Percentiles rank a stretch among this genome's conserved stretches.
phyloP scores from a whole-genome alignment of 2,329 filamentous ascomycete species.

The Neonectria ditissima region DNA sequence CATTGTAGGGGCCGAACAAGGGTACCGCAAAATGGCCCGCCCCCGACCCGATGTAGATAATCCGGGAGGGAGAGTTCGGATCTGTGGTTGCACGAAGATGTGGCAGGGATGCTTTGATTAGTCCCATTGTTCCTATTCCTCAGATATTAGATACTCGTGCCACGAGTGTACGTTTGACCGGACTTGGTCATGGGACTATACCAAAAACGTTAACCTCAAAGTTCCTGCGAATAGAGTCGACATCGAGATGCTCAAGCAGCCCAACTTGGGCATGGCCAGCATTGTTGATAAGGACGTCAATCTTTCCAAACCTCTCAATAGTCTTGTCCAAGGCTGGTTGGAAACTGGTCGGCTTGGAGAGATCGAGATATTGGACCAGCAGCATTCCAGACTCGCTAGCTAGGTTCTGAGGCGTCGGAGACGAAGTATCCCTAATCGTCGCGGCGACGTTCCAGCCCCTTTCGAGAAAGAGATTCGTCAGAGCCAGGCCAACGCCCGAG shows the following conservation, averaged over 20 bases:
- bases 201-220: constrained; percentile 34
- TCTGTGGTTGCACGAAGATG: constrained; percentile 23
- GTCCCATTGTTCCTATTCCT: constrained; percentile 13
- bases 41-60: constrained; percentile 24
- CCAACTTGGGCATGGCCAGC: constrained; percentile 27
- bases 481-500: constrained; percentile 24
- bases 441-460: constrained; percentile 20
- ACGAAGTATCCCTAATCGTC: constrained; percentile 7
- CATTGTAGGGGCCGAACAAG: constrained; percentile 29
- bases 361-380: constrained; percentile 22
- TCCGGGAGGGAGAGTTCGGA: constrained; percentile 19
- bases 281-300: constrained; percentile 34
- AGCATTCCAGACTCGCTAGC: constrained; percentile 1
- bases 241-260: constrained; percentile 24
- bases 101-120: constrained; percentile 32
- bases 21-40: constrained; percentile 25
- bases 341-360: constrained; percentile 23
- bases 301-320: constrained; percentile 30
- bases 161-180: constrained; percentile 4
- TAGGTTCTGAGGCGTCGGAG: constrained; percentile 3
- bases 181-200: constrained; percentile 17
- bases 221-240: constrained; percentile 24
- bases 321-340: constrained; percentile 28
- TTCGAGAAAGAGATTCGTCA: constrained; percentile 22
- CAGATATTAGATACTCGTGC: constrained; percentile 21